Evolutionary conservation across 192 early-diverging fungal species (phyloP).

Genomic region (Powellomyces hirtus): DNA sequence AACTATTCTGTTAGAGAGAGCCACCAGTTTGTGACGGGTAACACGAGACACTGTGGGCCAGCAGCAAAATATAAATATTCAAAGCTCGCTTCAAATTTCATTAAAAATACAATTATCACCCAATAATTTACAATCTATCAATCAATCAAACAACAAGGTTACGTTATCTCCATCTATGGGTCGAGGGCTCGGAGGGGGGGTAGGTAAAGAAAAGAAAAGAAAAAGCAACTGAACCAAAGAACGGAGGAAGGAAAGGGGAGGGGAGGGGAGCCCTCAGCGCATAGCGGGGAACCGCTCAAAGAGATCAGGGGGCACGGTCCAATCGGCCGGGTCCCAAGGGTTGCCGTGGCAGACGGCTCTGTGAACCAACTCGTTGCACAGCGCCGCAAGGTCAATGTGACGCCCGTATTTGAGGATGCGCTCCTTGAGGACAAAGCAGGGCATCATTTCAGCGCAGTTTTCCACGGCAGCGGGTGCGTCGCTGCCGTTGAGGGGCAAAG

Average conservation of each 20-base stretch:
- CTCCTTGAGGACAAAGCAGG: conserved; percentile 20
- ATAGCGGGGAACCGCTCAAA: conserved; percentile 21
- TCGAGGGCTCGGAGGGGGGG: too few relatives aligned
- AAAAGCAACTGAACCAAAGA: too few relatives aligned
- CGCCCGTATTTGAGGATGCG: conserved; percentile 21
- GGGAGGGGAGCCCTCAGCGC: neutral
- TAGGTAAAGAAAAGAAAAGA: too few relatives aligned
- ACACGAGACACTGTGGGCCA: too few relatives aligned
- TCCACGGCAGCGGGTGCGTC: neutral
- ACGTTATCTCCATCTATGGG: too few relatives aligned
- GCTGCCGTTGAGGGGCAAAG: neutral
- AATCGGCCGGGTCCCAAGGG: conserved; percentile 26
- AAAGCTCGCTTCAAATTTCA: too few relatives aligned
- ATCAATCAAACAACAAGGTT: too few relatives aligned
- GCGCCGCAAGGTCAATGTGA: conserved; percentile 13
- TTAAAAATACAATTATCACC: too few relatives aligned
- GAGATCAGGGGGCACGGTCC: conserved; percentile 23
- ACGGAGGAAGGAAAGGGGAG: neutral
- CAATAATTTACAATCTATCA: too few relatives aligned
- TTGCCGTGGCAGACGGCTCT: conserved; percentile 25
- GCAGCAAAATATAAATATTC: too few relatives aligned
- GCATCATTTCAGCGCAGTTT: conserved; percentile 12
- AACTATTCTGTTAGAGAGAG: too few relatives aligned
- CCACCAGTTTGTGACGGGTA: too few relatives aligned
- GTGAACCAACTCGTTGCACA: conserved; percentile 20